Evolutionary conservation across 1,284 basidiomycete species (phyloP).

Genomic region (Sutorius eximius): DNA sequence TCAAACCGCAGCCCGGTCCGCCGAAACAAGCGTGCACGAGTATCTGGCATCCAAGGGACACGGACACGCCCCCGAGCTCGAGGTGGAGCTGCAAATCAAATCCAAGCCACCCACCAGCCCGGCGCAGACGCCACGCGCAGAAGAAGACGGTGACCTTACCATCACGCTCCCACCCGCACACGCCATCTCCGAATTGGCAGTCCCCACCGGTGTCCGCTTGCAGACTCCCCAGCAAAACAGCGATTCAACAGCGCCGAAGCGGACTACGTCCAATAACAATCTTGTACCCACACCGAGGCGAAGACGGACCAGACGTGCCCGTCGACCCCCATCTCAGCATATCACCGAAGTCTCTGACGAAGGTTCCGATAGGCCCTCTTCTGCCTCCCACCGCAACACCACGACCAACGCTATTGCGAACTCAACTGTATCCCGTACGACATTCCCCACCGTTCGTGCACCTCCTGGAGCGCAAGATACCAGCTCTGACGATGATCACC

Average conservation of each 20-base stretch:
- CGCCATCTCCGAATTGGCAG: slow-evolving; percentile 47
- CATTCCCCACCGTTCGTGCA: slow-evolving; percentile 1
- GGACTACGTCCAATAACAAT: not conserved
- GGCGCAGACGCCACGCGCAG: not conserved
- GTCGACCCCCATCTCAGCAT: slow-evolving; percentile 38
- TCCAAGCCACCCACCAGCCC: not conserved
- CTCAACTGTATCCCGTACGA: not conserved
- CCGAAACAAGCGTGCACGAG: slow-evolving; percentile 16
- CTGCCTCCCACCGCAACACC: slow-evolving; percentile 21
- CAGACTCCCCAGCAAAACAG: slow-evolving; percentile 9
- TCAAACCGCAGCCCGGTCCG: slow-evolving; percentile 34
- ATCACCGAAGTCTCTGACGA: slow-evolving; percentile 47
- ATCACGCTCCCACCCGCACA: slow-evolving; percentile 57
- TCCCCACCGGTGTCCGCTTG: slow-evolving; percentile 36
- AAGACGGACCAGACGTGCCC: slow-evolving; percentile 6
- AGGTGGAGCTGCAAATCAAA: not conserved
- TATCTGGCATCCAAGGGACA: not conserved
- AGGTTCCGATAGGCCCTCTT: slow-evolving; percentile 23
- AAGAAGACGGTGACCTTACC: slow-evolving; percentile 12
- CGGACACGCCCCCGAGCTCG: not conserved
- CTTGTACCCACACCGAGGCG: slow-evolving; percentile 5
- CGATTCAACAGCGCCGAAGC: not conserved
- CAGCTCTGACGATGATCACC: slow-evolving; percentile 37
- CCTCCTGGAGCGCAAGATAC: slow-evolving; percentile 12
- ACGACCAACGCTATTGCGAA: not conserved